Percentiles rank a stretch among this genome's conserved stretches.
Evolutionary conservation across 257 asterid genomes (phyloP).

Genomic region (Eustoma russellianum): DNA sequence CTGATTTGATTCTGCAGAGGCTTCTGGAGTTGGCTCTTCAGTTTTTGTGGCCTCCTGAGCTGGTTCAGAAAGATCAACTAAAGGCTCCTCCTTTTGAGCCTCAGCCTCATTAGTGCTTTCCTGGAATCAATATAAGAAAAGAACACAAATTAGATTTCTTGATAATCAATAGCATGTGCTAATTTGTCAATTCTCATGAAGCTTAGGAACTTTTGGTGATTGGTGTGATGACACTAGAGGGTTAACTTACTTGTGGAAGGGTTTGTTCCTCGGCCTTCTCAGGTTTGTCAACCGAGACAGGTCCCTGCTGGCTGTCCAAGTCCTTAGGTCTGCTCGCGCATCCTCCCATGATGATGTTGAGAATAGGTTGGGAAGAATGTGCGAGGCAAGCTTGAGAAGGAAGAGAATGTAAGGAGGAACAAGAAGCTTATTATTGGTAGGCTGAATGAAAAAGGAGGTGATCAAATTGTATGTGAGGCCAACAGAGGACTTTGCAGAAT

Average conservation of each 20-base stretch:
- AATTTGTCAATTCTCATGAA: background rate
- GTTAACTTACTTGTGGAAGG: slow-evolving; percentile 24
- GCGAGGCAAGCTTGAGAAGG: slow-evolving; percentile 25
- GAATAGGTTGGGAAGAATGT: slow-evolving; percentile 7
- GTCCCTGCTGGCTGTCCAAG: slow-evolving; percentile 31
- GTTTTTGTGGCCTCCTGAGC: slow-evolving; percentile 29
- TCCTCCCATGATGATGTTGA: slow-evolving; percentile 62
- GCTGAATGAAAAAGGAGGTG: too few relatives aligned
- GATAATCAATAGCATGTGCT: too few relatives aligned
- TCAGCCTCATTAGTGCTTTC: slow-evolving; percentile 36
- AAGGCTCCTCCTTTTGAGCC: slow-evolving; percentile 24
- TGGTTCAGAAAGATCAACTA: slow-evolving; percentile 34
- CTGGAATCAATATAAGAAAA: slow-evolving; percentile 13
- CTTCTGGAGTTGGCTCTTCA: slow-evolving; percentile 24
- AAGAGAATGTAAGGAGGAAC: slow-evolving; percentile 5
- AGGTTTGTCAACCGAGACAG: slow-evolving; percentile 25
- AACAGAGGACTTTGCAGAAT: too few relatives aligned
- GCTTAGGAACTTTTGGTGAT: background rate
- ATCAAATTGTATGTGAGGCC: too few relatives aligned
- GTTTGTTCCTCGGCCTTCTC: slow-evolving; percentile 30
- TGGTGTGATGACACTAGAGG: background rate
- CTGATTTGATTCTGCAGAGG: slow-evolving; percentile 14
- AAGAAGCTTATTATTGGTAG: too few relatives aligned
- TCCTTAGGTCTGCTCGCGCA: slow-evolving; percentile 88
- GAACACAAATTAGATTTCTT: background rate